Evolutionary conservation across 192 early-diverging fungal species (phyloP), one percentile per base, ranked within the genome.

Genomic region (Backusella tarrabulga): DNA sequence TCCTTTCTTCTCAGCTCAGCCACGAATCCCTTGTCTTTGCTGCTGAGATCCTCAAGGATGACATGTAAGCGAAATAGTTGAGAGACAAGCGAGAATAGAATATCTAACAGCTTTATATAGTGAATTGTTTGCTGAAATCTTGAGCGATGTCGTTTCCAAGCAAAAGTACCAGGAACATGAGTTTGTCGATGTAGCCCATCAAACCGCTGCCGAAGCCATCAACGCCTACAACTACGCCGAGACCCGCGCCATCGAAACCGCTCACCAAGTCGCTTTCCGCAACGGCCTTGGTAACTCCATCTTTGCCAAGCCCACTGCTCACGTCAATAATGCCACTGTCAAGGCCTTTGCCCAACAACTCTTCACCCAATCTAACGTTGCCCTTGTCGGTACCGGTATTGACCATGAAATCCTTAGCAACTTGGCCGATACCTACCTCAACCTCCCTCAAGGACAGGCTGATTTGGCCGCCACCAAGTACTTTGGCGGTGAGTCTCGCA

Each of bases 271-370:
- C 40, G 98, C 97, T 38, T 99, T 97, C 92, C 94, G 96, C 80
- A 83, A 81, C 77, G 98, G 98, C 15, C 91, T 99, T 77, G 98
- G 98, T 68, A 97, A 97, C 94, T 91, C 95, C 56, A 87, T 99
- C 52, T 97, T 92, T 84, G 95, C 94, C 38, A 83, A 88, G 72
- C 77, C 89, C n/a, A 87, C 86, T 73, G 80, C 91, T 74, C 86
- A 92, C 19, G 81, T 90, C 67, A 92, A 85, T 52, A 88, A 89
- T 54, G 88, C 91, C 52, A 85, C 91, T 38, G 86, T 99, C 78
- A 89, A 88, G 77, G 85, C 86, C 68, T 97, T 92, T 84, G 93
- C 95, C 63, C 74, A 85, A 66, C 79, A 88, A 60, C 85, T 92
- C 69, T 91, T 97, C 83, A 90, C 88, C 50, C 81, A 89, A 41